Evolutionary conservation across 768 basidiomycete species (phyloP), one percentile per base, ranked within the genome.

Genomic region (Leccinum subgranulosum): DNA sequence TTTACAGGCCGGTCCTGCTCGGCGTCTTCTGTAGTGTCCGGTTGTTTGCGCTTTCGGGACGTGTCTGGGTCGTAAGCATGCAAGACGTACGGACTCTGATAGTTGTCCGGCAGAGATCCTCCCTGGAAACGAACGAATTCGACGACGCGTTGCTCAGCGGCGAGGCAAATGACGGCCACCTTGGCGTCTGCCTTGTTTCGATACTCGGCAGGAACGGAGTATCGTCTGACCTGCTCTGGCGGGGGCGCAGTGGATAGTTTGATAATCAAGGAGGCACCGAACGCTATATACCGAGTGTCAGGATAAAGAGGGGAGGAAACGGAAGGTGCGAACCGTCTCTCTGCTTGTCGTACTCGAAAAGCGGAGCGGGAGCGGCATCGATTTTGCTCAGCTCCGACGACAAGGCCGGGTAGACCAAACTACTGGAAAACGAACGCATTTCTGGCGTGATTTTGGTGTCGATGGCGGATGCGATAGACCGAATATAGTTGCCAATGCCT

Each of bases 91-190:
- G 75, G 72, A 36, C 68, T 74, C 23, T 63, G 61, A 57, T 84
- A 81, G 14, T 73, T 78, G 25, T 72, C 63, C 1, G 82, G 80
- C 11, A 75, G 67, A 1, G 70, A 66, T 39, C 66, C 60, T 25
- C 84, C 84, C 25, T 69, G 75, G 64, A 82, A 84, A n/a, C 81
- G 79, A 23, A 88, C 66, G 47, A 85, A 78, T 58, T 88, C 85
- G 43, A 88, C 66, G 17, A 76, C 74, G 10, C 88, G 86, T 59
- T 79, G 69, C 59, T 83, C 74, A 15, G 78, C 81, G 3, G 86
- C 88, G 3, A 70, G 69, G 54, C 75, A 76, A 1, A 79, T 72
- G 11, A 81, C 86, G 14, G 83, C 86, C 15, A 77, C 72, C 66
- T 81, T 86, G 6, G 87, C 87, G 59, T 90, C 87, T 15, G 74